These are phyloP conservation scores for Pilatotrama ljubarskyi DNA, from an alignment of 768 basidiomycete species.

Conservation along the genomic window DNA sequence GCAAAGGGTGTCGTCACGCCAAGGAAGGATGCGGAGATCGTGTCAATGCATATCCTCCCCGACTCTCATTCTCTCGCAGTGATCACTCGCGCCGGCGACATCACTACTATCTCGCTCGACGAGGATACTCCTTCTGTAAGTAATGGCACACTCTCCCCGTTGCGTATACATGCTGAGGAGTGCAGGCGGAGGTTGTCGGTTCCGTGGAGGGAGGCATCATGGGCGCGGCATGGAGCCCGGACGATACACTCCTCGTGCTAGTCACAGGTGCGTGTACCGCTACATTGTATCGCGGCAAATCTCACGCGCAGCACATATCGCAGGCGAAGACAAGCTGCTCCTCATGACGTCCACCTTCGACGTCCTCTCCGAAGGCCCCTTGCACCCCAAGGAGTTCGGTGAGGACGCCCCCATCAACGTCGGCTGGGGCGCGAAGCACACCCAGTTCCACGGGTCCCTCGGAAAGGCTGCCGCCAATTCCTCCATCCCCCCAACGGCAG, in stretches of 20 bases:
- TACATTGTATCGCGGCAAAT: neutral
- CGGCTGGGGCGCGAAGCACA: constrained; percentile 96
- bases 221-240: constrained; percentile 88
- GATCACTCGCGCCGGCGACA: constrained; percentile 80
- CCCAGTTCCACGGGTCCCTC: constrained; percentile 95
- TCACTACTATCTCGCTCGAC: constrained; percentile 63
- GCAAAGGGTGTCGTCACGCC: neutral
- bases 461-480: constrained; percentile 82
- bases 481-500: constrained; percentile 36
- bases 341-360: constrained; percentile 90
- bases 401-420: constrained; percentile 93
- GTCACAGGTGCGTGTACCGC: constrained; percentile 61
- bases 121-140: constrained; percentile 48
- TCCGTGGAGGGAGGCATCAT: constrained; percentile 82
- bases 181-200: constrained; percentile 78
- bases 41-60: constrained; percentile 67
- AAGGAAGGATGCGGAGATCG: constrained; percentile 41
- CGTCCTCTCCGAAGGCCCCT: constrained; percentile 73
- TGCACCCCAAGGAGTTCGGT: constrained; percentile 79
- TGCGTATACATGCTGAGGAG: neutral
- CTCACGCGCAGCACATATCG: neutral
- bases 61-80: constrained; percentile 69
- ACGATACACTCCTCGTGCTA: constrained; percentile 82
- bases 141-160: constrained; percentile 1
- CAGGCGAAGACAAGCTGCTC: constrained; percentile 77